phyloP scores from a whole-genome alignment of 805 yeast species.

The Saccharomycopsis javanensis region DNA sequence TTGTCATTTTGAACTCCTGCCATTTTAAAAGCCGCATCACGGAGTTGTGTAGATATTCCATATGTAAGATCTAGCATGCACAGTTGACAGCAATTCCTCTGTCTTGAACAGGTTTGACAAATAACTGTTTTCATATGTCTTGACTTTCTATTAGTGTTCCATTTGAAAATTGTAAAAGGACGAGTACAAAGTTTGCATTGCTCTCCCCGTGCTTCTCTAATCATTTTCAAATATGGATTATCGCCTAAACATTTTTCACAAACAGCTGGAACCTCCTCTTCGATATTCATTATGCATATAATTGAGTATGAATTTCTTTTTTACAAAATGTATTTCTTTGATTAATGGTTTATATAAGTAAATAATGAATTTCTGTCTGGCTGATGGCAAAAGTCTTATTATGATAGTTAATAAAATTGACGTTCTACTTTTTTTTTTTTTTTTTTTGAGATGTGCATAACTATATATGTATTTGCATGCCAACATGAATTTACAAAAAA shows the following conservation, averaged over 20 bases:
- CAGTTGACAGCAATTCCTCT: constrained; percentile 76
- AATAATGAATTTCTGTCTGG: background rate
- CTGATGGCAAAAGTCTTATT: background rate
- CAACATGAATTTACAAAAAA: background rate
- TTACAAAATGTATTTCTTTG: no score
- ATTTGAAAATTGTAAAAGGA: constrained; percentile 71
- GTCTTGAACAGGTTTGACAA: constrained; percentile 71
- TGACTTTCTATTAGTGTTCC: constrained; percentile 45
- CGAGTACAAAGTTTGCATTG: constrained; percentile 80
- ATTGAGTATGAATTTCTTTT: no score
- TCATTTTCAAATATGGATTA: constrained; percentile 58
- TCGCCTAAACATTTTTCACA: constrained; percentile 68
- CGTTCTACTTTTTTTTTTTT: background rate
- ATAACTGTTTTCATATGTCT: constrained; percentile 53
- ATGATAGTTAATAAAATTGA: no score
- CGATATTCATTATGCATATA: background rate
- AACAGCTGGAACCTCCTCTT: constrained; percentile 45
- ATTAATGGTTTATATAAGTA: no score
- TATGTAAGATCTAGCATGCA: constrained; percentile 77
- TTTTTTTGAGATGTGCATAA: background rate
- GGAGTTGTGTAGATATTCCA: constrained; percentile 66
- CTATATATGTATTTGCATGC: background rate
- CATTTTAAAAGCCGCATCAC: constrained; percentile 74
- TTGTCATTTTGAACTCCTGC: constrained; percentile 40
- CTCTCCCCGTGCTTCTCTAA: constrained; percentile 60